Conservation (phyloP, 768 basidiomycete species). For the Gloeopeniophorella convolvens region DNA sequence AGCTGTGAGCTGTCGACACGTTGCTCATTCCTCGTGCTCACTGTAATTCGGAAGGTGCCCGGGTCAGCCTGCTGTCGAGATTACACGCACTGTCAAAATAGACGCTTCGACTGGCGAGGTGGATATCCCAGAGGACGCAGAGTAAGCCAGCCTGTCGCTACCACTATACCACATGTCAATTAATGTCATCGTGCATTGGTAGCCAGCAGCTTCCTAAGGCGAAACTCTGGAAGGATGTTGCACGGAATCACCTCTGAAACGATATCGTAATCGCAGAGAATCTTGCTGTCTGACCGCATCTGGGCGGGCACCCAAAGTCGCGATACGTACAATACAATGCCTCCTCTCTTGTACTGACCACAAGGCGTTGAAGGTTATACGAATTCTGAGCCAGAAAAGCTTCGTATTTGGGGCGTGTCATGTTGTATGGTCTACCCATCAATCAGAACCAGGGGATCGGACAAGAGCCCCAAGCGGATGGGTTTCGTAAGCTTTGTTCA, state of each 20-base stretch:
- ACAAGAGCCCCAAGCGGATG: no score
- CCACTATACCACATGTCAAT: not conserved
- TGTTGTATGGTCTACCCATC: no score
- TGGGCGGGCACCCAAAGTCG: no score
- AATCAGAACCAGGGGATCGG: no score
- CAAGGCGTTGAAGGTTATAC: no score
- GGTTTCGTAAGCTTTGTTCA: no score
- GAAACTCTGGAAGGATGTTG: constrained; percentile 22
- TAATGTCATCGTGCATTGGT: not conserved
- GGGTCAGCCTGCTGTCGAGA: constrained; percentile 58
- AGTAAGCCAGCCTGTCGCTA: not conserved
- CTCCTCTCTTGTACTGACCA: no score
- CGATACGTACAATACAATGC: no score
- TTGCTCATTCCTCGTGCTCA: constrained; percentile 4
- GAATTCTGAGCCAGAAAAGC: no score
- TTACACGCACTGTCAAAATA: constrained; percentile 51
- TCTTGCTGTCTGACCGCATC: not conserved
- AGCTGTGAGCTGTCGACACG: constrained; percentile 43
- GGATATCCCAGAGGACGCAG: constrained; percentile 34
- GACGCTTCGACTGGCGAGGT: constrained; percentile 44
- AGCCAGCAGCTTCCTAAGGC: constrained; percentile 23
- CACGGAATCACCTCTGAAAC: constrained; percentile 3
- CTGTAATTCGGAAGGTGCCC: constrained; percentile 46
- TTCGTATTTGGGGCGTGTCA: no score
- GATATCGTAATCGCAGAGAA: not conserved